Evolutionary conservation across 768 basidiomycete species (phyloP).

Genomic region (Lyophyllum semitale): DNA sequence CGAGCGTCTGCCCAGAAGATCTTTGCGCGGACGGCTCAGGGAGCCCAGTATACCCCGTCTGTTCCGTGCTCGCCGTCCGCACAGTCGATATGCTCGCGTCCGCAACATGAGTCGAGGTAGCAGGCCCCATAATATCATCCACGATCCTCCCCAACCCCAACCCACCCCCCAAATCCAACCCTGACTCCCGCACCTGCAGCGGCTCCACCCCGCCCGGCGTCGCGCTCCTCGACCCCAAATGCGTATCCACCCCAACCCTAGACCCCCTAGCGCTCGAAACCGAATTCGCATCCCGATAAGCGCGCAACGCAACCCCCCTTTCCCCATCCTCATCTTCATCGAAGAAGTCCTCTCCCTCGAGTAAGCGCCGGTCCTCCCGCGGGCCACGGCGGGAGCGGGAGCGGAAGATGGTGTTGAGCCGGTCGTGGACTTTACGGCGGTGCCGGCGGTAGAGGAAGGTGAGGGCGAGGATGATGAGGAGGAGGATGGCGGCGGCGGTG

Average conservation of each 20-base stretch:
- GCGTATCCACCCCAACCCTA: too few species aligned
- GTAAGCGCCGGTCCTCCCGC: conserved; percentile 4
- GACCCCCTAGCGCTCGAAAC: too few species aligned
- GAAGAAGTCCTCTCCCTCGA: conserved; percentile 17
- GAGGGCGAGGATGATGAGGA: conserved; percentile 3
- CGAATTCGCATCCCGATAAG: neutral
- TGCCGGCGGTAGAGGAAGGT: conserved; percentile 11
- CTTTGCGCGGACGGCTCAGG: too few species aligned
- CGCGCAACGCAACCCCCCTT: neutral
- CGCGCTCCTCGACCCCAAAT: conserved; percentile 3
- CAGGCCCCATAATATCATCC: conserved; percentile 3
- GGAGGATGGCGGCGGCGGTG: conserved; percentile 1
- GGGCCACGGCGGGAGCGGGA: neutral
- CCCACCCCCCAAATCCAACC: neutral
- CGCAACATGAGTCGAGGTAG: neutral
- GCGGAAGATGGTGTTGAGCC: neutral
- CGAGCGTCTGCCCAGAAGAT: too few species aligned
- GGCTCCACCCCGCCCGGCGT: conserved; percentile 3
- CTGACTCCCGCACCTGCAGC: neutral
- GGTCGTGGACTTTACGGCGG: conserved; percentile 12
- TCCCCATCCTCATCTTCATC: conserved; percentile 5
- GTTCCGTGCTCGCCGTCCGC: neutral
- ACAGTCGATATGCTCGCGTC: neutral
- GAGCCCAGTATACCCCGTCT: neutral
- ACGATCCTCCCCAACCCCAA: neutral